Evolutionary conservation across 2,329 filamentous ascomycete species (phyloP).

Genomic region (Nemania sp.): DNA sequence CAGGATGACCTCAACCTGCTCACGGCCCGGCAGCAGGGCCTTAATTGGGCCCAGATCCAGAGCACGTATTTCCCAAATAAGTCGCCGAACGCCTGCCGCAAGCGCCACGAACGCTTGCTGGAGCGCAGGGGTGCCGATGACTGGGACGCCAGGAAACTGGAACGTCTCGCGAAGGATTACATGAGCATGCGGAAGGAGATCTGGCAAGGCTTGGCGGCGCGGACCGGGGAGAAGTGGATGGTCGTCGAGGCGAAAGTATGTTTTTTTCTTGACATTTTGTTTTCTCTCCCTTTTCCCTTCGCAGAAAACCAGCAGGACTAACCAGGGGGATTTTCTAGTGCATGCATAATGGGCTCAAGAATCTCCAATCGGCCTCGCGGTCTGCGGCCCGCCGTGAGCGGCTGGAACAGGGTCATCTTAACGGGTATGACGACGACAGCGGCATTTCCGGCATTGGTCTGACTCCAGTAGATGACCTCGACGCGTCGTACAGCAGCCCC

Average conservation of each 20-base stretch:
- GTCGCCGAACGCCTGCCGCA: constrained; percentile 81
- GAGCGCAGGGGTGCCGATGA: constrained; percentile 74
- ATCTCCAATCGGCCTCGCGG: constrained; percentile 71
- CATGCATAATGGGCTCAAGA: constrained; percentile 83
- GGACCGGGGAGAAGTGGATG: constrained; percentile 81
- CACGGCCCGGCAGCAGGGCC: constrained; percentile 69
- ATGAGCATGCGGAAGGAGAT: constrained; percentile 79
- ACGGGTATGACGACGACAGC: constrained; percentile 69
- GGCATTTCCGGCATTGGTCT: constrained; percentile 66
- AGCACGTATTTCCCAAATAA: constrained; percentile 76
- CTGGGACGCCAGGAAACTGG: constrained; percentile 76
- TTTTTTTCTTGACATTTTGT: not conserved
- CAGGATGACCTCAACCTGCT: constrained; percentile 76
- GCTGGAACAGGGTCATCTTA: constrained; percentile 50
- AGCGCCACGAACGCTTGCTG: constrained; percentile 83
- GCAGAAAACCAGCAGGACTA: no score
- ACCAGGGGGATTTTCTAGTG: constrained; percentile 54
- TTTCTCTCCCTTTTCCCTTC: not conserved
- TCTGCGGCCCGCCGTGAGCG: constrained; percentile 68
- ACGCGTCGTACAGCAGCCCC: constrained; percentile 60
- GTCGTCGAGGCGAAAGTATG: constrained; percentile 65
- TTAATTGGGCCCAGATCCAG: constrained; percentile 85
- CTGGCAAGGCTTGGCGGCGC: constrained; percentile 74
- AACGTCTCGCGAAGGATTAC: constrained; percentile 76
- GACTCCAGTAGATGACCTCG: constrained; percentile 62